phyloP scores from a whole-genome alignment of 352 stramenopile genomes.

The Nothophytophthora sp. region DNA sequence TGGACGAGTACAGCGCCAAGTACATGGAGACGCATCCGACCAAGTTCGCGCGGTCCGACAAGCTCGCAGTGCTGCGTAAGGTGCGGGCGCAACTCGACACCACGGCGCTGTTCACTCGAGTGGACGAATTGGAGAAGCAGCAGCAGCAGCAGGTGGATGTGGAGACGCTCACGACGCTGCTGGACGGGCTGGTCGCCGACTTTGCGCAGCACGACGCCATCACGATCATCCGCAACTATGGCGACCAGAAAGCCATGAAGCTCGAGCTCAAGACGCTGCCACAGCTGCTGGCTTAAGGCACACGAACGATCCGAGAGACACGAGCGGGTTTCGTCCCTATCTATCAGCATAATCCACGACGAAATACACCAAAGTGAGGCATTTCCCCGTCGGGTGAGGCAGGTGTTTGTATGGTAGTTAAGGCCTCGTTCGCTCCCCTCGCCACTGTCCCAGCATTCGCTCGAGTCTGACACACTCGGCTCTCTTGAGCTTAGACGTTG shows the following conservation, averaged over 20 bases:
- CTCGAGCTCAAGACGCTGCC: constrained; percentile 52
- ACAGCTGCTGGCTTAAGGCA: constrained; percentile 43
- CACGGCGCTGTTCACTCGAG: constrained; percentile 13
- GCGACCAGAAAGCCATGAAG: constrained; percentile 59
- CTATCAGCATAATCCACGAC: no score
- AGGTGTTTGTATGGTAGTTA: no score
- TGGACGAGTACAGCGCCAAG: constrained; percentile 86
- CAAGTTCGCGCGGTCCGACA: constrained; percentile 71
- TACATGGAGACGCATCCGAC: constrained; percentile 73
- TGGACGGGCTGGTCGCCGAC: constrained; percentile 45
- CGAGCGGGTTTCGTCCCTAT: no score
- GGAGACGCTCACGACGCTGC: constrained; percentile 47
- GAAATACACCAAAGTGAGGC: no score
- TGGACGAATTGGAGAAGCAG: constrained; percentile 33
- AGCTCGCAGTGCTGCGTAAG: constrained; percentile 62
- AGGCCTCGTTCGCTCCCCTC: no score
- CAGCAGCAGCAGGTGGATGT: constrained; percentile 33
- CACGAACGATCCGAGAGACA: no score
- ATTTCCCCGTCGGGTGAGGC: no score
- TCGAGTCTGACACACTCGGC: no score
- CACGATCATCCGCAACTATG: constrained; percentile 69
- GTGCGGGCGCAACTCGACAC: constrained; percentile 48
- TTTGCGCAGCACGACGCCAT: constrained; percentile 66
- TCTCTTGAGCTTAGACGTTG: constrained; percentile 92
- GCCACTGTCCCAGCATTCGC: no score